phyloP scores from a whole-genome alignment of 257 asterid genomes.

The Solanum pimpinellifolium region DNA sequence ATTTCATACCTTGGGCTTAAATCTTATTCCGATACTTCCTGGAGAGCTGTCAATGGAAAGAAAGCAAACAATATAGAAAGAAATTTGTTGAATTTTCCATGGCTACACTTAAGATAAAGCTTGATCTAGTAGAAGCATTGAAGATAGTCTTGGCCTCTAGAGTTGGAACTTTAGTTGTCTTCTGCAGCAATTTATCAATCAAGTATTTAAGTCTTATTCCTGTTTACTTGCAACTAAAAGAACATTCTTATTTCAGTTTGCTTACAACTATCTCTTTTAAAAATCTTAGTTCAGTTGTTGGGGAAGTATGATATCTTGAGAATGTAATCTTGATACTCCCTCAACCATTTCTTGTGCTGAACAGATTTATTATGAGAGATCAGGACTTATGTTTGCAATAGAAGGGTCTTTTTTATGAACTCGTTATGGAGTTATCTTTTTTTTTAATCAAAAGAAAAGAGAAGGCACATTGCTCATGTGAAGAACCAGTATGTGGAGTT shows the following conservation, averaged over 20 bases:
- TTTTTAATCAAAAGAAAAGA: no score
- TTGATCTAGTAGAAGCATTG: neutral
- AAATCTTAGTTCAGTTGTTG: neutral
- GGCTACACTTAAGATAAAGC: neutral
- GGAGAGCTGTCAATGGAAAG: neutral
- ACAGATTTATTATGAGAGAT: neutral
- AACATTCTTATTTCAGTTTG: neutral
- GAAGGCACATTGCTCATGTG: neutral
- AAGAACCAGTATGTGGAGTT: neutral
- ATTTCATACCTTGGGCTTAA: neutral
- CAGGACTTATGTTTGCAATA: neutral
- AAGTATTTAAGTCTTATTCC: neutral
- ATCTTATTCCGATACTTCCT: neutral
- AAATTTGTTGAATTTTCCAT: neutral
- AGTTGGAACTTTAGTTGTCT: neutral
- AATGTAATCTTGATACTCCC: neutral
- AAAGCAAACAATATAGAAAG: neutral
- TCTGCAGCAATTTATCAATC: neutral
- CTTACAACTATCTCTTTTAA: neutral
- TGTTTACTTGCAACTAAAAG: neutral
- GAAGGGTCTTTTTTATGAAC: neutral
- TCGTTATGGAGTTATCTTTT: neutral
- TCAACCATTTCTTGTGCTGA: neutral
- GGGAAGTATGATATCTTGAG: neutral
- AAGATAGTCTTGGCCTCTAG: neutral